Evolutionary conservation across 495 filamentous ascomycete genomes (phyloP).

Genomic region (Xylaria cubensis): DNA sequence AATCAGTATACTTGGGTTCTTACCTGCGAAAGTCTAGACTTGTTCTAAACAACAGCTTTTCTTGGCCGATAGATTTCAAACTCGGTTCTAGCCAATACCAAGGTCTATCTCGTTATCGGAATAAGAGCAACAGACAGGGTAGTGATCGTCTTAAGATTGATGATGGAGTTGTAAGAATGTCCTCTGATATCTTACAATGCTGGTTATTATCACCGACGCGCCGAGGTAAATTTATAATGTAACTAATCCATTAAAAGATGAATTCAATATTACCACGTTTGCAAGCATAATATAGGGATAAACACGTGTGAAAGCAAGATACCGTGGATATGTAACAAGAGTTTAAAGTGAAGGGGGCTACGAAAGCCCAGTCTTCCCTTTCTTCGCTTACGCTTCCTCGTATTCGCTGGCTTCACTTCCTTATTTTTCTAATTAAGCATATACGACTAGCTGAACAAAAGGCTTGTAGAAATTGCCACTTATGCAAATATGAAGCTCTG

Average conservation of each 20-base stretch:
- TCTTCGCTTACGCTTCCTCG: too few relatives aligned
- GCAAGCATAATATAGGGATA: not conserved
- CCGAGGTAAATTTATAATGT: not conserved
- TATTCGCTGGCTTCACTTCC: too few relatives aligned
- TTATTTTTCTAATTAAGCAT: too few relatives aligned
- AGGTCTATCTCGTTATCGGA: not conserved
- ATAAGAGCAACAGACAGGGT: not conserved
- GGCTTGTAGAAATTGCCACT: too few relatives aligned
- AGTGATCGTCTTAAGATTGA: too few relatives aligned
- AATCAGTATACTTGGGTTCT: not conserved
- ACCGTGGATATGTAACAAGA: not conserved
- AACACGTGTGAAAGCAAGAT: not conserved
- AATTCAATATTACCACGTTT: not conserved
- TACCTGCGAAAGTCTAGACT: conserved; percentile 8
- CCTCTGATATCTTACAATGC: not conserved
- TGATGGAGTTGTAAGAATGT: not conserved
- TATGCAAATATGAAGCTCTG: too few relatives aligned
- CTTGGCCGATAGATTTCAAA: conserved; percentile 8
- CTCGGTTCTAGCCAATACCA: not conserved
- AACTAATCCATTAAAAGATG: not conserved
- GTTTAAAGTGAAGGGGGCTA: too few relatives aligned
- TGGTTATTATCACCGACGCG: not conserved
- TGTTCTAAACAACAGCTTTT: not conserved
- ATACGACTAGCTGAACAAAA: too few relatives aligned
- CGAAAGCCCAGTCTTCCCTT: too few relatives aligned